phyloP scores from a whole-genome alignment of 78 protist genomes.

The Chrysochromulina parva region DNA sequence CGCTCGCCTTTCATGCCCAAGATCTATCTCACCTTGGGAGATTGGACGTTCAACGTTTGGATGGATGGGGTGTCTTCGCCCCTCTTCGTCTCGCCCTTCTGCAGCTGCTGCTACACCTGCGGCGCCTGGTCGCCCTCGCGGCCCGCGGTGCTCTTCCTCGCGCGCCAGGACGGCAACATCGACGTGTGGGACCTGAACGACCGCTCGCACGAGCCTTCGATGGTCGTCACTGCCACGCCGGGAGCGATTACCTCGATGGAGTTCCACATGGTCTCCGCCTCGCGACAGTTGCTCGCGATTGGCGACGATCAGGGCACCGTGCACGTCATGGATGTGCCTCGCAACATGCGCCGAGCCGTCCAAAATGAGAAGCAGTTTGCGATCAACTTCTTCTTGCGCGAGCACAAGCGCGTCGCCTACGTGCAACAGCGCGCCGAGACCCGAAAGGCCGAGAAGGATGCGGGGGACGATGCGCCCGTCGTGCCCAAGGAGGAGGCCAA shows the following conservation, averaged over 20 bases:
- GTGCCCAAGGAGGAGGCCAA: too few species aligned
- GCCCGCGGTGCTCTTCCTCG: conserved; percentile 16
- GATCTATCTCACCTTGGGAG: conserved; percentile 23
- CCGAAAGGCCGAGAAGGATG: background rate
- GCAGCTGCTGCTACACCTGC: background rate
- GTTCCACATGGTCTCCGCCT: background rate
- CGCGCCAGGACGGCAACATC: background rate
- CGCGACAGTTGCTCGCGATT: background rate
- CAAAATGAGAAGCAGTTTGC: background rate
- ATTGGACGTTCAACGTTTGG: conserved; percentile 33
- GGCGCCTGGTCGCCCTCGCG: conserved; percentile 25
- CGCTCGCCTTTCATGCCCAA: conserved; percentile 34
- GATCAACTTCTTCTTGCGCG: background rate
- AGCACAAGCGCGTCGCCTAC: background rate
- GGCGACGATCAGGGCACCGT: conserved; percentile 45
- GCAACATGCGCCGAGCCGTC: conserved; percentile 28
- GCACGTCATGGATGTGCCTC: conserved; percentile 52
- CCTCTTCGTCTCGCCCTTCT: background rate
- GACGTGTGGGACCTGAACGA: conserved; percentile 54
- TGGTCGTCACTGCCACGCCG: background rate
- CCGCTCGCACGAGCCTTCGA: conserved; percentile 52
- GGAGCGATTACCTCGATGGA: background rate
- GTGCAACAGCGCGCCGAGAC: background rate
- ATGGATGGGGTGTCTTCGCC: background rate
- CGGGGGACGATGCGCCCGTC: too few species aligned